A percentile compares a stretch with the other conserved stretches of the same genome.
These are phyloP conservation scores for Inonotus hispidus DNA, from an alignment of 1,284 basidiomycete species.

Conservation along the genomic window DNA sequence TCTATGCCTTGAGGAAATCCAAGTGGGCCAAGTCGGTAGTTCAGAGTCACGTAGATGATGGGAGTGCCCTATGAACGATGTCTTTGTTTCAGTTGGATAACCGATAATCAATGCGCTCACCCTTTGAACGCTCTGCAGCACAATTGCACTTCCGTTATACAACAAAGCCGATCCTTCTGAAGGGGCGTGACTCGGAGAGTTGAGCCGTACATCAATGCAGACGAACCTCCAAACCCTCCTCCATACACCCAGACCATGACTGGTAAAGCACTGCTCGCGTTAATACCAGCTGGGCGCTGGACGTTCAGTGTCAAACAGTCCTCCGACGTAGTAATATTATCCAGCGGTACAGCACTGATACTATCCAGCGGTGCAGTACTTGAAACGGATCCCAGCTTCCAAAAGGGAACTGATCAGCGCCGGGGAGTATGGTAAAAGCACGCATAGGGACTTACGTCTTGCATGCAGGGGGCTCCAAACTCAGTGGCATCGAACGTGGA, in stretches of 20 bases:
- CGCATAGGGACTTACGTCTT: constrained; percentile 24
- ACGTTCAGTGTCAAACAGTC: constrained; percentile 46
- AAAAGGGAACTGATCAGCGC: too few relatives aligned
- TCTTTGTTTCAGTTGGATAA: constrained; percentile 6
- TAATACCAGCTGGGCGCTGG: constrained; percentile 34
- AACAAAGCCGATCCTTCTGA: constrained; percentile 29
- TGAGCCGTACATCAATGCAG: too few relatives aligned
- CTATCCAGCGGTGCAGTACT: background rate
- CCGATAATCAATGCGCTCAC: constrained; percentile 26
- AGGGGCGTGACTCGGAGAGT: background rate
- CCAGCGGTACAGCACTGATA: background rate
- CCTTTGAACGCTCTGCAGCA: constrained; percentile 39
- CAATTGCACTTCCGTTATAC: constrained; percentile 39
- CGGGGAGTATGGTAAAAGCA: background rate
- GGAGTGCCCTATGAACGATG: constrained; percentile 31
- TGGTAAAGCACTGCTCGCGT: constrained; percentile 26
- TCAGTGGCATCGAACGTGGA: constrained; percentile 38
- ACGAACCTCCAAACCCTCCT: constrained; percentile 19
- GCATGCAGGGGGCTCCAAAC: constrained; percentile 55
- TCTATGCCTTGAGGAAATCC: constrained; percentile 46
- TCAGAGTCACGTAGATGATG: constrained; percentile 49
- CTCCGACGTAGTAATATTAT: constrained; percentile 28
- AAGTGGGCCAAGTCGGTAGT: constrained; percentile 48
- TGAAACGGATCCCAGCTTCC: background rate
- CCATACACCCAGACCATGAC: constrained; percentile 34